These are phyloP conservation scores for Nicotiana noctiflora DNA, from an alignment of 257 asterid species.

Conservation along the genomic window DNA sequence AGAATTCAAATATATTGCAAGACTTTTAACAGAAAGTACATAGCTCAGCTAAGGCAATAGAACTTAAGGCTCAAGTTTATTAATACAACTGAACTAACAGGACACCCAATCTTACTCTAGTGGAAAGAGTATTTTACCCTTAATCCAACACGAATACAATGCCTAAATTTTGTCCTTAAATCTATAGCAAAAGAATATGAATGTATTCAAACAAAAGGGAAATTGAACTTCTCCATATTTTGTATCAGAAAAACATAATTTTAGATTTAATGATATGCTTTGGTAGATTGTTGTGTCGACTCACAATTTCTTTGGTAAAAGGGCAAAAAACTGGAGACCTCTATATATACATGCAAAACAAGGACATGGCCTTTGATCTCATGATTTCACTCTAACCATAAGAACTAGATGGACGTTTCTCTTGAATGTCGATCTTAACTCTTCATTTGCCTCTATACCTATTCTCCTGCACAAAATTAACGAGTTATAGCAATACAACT, in stretches of 20 bases:
- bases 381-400: constrained; percentile 70
- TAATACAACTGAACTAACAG: background rate
- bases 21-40: background rate
- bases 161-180: background rate
- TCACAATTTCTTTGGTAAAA: background rate
- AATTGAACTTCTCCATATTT: background rate
- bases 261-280: background rate
- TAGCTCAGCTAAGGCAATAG: background rate
- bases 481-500: background rate
- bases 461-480: constrained; percentile 56
- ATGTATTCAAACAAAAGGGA: background rate
- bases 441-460: constrained; percentile 91
- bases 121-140: background rate
- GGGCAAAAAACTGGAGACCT: background rate
- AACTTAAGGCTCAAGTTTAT: background rate
- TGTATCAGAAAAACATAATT: background rate
- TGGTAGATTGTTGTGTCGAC: background rate
- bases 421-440: constrained; percentile 76
- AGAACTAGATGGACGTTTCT: constrained; percentile 76
- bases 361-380: background rate
- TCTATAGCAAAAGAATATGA: background rate
- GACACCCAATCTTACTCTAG: background rate
- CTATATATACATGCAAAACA: background rate
- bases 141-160: background rate
- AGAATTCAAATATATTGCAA: background rate